Percentiles rank a stretch among this genome's conserved stretches.
phyloP scores from a whole-genome alignment of 192 early-diverging fungal species.

The Gamsiella multidivaricata region DNA sequence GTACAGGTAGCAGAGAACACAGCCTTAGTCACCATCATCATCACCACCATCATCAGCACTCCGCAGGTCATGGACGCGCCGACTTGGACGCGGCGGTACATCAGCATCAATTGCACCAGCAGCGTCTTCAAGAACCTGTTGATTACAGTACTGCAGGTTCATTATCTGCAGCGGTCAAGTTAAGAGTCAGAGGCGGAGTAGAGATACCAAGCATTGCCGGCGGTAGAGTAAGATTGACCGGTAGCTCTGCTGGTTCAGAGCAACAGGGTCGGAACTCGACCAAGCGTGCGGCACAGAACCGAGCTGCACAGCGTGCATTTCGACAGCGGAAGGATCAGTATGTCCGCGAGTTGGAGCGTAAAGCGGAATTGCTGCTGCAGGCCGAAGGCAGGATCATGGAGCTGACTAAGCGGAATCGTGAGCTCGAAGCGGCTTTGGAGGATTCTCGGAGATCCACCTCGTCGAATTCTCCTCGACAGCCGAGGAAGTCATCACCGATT shows the following conservation, averaged over 20 bases:
- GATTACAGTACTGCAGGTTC: neutral
- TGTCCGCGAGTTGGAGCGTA: constrained; percentile 80
- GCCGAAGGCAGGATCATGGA: constrained; percentile 58
- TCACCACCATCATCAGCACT: constrained; percentile 20
- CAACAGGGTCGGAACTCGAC: constrained; percentile 55
- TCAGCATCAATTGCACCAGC: constrained; percentile 19
- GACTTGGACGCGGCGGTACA: constrained; percentile 34
- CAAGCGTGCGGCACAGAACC: constrained; percentile 90
- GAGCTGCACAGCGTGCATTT: constrained; percentile 91
- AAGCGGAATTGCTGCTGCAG: constrained; percentile 69
- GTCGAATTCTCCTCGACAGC: neutral
- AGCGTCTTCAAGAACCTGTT: neutral
- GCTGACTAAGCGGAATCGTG: constrained; percentile 19
- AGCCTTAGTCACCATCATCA: neutral
- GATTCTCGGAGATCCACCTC: neutral
- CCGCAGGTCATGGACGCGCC: constrained; percentile 29
- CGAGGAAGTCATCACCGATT: too few relatives aligned
- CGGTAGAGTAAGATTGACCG: constrained; percentile 4
- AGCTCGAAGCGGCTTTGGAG: constrained; percentile 12
- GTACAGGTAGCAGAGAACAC: constrained; percentile 17
- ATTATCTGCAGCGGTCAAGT: neutral
- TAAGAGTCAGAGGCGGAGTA: neutral
- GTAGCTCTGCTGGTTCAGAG: constrained; percentile 26
- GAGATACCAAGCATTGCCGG: neutral
- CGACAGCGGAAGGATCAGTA: constrained; percentile 88